These are phyloP conservation scores for Tympanopsis confertula DNA, from an alignment of 2,329 filamentous ascomycete genomes.

Conservation along the genomic window DNA sequence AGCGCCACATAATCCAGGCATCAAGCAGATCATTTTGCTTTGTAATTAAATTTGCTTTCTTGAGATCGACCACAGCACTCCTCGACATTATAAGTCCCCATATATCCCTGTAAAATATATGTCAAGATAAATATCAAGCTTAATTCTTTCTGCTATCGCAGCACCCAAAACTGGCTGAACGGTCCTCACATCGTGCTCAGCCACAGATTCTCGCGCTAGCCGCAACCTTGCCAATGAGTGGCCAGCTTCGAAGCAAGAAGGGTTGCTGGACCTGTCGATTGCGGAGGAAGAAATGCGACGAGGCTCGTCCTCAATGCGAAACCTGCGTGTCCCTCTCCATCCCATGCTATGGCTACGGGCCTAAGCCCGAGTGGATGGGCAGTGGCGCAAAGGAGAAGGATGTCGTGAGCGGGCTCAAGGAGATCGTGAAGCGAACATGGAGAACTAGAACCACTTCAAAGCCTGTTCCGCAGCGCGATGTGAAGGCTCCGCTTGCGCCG, in stretches of 20 bases:
- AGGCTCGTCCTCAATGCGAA: slow-evolving; percentile 7
- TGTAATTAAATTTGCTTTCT: too few species aligned
- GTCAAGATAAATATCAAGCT: too few species aligned
- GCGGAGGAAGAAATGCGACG: slow-evolving; percentile 10
- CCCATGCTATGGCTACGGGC: slow-evolving; percentile 11
- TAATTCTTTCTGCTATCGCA: too few species aligned
- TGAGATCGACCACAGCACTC: too few species aligned
- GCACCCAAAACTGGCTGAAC: too few species aligned
- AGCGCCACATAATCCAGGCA: too few species aligned
- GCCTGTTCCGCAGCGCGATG: not conserved
- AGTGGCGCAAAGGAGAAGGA: slow-evolving; percentile 3
- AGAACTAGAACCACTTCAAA: not conserved
- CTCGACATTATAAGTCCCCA: too few species aligned
- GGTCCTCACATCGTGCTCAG: too few species aligned
- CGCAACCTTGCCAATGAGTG: not conserved
- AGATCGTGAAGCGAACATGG: slow-evolving; percentile 1
- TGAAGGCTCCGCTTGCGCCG: too few species aligned
- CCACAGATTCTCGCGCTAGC: too few species aligned
- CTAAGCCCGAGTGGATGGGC: slow-evolving; percentile 13
- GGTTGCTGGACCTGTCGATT: slow-evolving; percentile 13
- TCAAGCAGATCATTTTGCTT: too few species aligned
- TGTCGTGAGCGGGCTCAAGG: slow-evolving; percentile 3
- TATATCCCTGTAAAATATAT: too few species aligned
- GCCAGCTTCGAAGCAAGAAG: slow-evolving; percentile 2
- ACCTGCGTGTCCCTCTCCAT: slow-evolving; percentile 8